Percentiles rank a stretch among this genome's conserved stretches.
Conservation (phyloP, 2,329 filamentous ascomycete genomes). For the Ophiostoma himal-ulmi region DNA sequence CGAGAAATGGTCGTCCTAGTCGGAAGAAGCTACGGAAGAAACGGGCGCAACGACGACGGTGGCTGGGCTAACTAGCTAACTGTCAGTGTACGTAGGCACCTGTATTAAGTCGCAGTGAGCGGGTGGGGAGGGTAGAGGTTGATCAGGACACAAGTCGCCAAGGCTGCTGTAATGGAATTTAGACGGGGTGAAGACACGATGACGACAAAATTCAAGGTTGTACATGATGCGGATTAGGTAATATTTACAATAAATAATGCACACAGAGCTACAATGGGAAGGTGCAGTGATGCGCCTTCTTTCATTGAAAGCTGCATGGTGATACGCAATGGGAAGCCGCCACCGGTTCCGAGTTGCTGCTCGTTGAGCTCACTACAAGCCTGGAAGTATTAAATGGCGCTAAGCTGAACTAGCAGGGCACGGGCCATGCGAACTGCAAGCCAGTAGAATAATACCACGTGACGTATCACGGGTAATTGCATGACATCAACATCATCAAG, state of each 20-base stretch:
- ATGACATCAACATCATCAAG: no score
- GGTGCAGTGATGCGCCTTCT: background rate
- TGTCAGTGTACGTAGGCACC: constrained; percentile 2
- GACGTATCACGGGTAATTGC: no score
- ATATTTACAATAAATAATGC: background rate
- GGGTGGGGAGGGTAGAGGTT: background rate
- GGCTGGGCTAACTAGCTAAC: constrained; percentile 19
- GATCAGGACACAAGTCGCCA: background rate
- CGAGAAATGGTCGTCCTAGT: constrained; percentile 3
- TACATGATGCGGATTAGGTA: background rate
- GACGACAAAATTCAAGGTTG: background rate
- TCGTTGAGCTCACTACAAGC: background rate
- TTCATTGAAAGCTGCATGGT: background rate
- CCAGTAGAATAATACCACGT: no score
- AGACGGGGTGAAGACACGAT: background rate
- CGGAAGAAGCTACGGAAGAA: constrained; percentile 19
- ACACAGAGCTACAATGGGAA: background rate
- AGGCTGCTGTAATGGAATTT: background rate
- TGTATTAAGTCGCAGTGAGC: constrained; percentile 4
- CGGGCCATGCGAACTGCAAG: background rate
- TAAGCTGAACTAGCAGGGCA: background rate
- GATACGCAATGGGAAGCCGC: constrained; percentile 1
- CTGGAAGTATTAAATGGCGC: background rate
- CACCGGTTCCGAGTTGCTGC: constrained; percentile 1
- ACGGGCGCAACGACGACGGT: constrained; percentile 20